Conservation (phyloP, 129 eudicot species). For the Glebionis coronaria region DNA sequence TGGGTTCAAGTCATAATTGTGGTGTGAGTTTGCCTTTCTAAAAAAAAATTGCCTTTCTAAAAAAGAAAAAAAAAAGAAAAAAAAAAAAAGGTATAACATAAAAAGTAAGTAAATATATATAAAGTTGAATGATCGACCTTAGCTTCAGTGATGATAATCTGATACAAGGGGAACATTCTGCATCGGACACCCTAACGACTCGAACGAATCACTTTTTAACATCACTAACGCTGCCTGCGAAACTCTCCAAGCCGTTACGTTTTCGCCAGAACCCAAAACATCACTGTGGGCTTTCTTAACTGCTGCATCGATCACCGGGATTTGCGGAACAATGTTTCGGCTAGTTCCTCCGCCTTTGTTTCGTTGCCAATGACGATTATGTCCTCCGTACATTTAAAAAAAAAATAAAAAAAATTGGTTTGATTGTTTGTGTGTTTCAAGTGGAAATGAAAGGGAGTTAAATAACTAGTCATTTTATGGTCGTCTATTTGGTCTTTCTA, state of each 20-base stretch:
- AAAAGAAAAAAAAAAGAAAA: no score
- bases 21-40: no score
- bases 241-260: conserved; percentile 67
- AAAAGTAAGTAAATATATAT: no score
- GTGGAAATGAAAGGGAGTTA: background rate
- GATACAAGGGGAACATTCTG: conserved; percentile 69
- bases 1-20: no score
- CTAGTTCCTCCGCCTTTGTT: background rate
- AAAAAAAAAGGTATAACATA: no score
- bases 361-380: background rate
- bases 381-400: conserved; percentile 22
- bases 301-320: conserved; percentile 50
- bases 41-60: no score
- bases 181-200: conserved; percentile 61
- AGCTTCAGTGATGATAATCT: conserved; percentile 57
- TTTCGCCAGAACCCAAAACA: conserved; percentile 52
- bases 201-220: conserved; percentile 70
- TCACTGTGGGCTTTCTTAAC: conserved; percentile 53
- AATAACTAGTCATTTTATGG: background rate
- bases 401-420: no score
- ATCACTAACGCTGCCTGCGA: conserved; percentile 54
- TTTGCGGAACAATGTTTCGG: conserved; percentile 1
- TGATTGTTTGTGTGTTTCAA: background rate
- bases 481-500: conserved; percentile 23
- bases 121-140: no score